Evolutionary conservation across 306 rosid species (phyloP), one percentile per base, ranked within the genome.

Genomic region (Vigna unguiculata): DNA sequence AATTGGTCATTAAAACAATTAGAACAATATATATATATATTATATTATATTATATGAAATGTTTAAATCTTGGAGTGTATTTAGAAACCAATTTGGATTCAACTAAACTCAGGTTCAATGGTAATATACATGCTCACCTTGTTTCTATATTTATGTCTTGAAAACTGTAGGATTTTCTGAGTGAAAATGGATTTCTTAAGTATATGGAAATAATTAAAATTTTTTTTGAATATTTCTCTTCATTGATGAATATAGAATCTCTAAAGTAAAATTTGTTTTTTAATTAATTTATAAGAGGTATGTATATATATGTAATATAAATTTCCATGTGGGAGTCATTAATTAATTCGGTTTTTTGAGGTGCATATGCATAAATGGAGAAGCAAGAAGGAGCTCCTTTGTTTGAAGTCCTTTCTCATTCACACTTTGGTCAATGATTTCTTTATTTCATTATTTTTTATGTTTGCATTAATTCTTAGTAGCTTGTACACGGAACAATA

Each of bases 321-420:
- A 20, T 38, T 30, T 74, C 53, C 65, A 69, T 78, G 58, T 82
- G 60, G 80, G 74, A 45, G 24, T 46, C 51, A 82, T 82, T 43
- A 64, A 64, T 72, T 72, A 63, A 52, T 43, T 80, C 82, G 78
- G 86, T 85, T 81, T 77, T 82, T 30, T 38, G 53, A 60, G 80
- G 85, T 59, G 81, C 45, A 63, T 72, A 54, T 54, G 4, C 20
- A 82, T 72, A 78, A 72, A 69, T 62, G 85, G 74, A 71, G 85
- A 86, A 86, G 80, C 78, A 75, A 85, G 85, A 86, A 85, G 80
- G 84, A 83, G 14, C 32, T 65, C 74, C 87, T 85, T 85, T 83
- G 80, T 83, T 40, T 60, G 82, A 81, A 74, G 80, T 63, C 82
- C 77, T 85, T 67, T 80, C 82, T 45, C 81, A 77, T 79, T 71